Evolutionary conservation across 805 yeast species (phyloP), one percentile per base, ranked within the genome.

Genomic region (Cyberlindnera xishuangbannaensis): DNA sequence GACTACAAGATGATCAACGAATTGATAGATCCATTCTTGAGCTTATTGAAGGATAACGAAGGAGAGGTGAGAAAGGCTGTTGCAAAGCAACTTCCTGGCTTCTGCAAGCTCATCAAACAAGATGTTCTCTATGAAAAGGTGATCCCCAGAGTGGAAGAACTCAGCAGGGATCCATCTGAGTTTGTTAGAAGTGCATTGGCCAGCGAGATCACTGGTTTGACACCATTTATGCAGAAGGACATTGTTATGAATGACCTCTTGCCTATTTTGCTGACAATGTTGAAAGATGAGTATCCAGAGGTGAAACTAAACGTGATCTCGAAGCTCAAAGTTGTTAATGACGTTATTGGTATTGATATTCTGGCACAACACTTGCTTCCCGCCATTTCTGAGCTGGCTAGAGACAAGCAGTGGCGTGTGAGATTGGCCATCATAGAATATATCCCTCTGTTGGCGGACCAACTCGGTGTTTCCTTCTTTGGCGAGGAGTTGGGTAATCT

Each of bases 331-430:
- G 77, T 82, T 26, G 97, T 92, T 22, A 90, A 92, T 58, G 92
- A 87, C 50, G 95, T 88, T 33, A 83, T 92, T 48, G 98, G 98
- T 19, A 86, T 92, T 45, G 88, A 82, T 48, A 65, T 83, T 41
- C 69, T 92, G 44, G 80, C 95, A 17, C 88, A 87, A 50, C 81
- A 87, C 25, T 67, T 92, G 43, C 69, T 92, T 45, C 99, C 99
- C 4, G 97, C 98, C 3, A 90, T 92, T 46, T 80, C 95, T 9
- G 96, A 90, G 47, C 71, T 92, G 46, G 97, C 98, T 9, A 88
- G 87, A 55, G 98, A 92, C 62, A 82, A 82, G 51, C 90, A 88
- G 55, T 92, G 99, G 99, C 78, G 99, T 54, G 97, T 92, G 18
- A 78, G 97, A 56, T 70, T 92, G 56, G 97, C 97, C 9, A 92